Base-by-base conservation (phyloP, 352 stramenopile species). In the Globisporangium viniferum region DNA sequence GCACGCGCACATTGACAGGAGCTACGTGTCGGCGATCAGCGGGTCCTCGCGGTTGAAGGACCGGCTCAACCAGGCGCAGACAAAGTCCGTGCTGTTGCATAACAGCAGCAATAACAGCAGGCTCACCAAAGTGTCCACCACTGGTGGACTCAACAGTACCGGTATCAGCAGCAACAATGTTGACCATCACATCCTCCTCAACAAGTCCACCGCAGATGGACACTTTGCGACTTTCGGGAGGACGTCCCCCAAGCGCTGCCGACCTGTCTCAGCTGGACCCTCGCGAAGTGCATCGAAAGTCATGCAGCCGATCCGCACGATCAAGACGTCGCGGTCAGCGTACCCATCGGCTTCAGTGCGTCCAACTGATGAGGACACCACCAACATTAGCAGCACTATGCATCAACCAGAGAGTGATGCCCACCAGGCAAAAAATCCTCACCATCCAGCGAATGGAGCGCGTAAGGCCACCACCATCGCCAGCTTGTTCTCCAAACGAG, bases 1-100 rank as follows among this genome's bases (percentile, higher is more conserved):
- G 15, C 76, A 92, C 35, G 84, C 86, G 31, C 82, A 93, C 64
- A 73, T 94, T 46, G 87, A 94, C 49, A 82, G 84, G 48, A 92
- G 82, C 57, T 91, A 86, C 55, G 75, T 91, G 9, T 77, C 83
- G 41, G 84, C 83, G 9, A 88, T 94, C 58, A 87, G 75, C 15
- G 84, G 84, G 8, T 89, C 77, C 48, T 67, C 74, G 63, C 74
- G 75, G 20, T 56, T 90, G 29, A 84, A 81, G 31, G 76, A 87
- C 46, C 71, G 79, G 24, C 71, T 89, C 9, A 66, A 73, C 49
- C 48, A 80, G 49, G 86, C 77, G 24, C 75, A 85, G 65, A 85
- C 70, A 62, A 92, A 89, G 74, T 77, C 51, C 20, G 46, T 66
- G 10, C 10, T 65, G 10, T 20, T 65, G 4, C 64, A 69, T 27